Percentiles rank a stretch among this genome's conserved stretches.
Evolutionary conservation across 352 stramenopile species (phyloP).

Genomic region (Pythium aquatile): DNA sequence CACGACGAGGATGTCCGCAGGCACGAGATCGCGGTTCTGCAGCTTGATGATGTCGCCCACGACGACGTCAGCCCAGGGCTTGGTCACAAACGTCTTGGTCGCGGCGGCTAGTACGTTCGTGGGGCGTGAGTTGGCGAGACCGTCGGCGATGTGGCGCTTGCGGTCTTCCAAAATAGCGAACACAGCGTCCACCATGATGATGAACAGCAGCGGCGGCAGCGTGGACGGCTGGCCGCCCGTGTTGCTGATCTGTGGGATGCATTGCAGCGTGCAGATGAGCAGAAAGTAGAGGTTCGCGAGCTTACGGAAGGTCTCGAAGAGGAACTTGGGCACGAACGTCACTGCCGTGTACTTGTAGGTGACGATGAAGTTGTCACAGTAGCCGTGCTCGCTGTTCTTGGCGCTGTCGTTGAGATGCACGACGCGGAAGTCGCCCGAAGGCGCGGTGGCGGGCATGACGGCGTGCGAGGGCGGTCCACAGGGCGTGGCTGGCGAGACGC

Average conservation of each 20-base stretch:
- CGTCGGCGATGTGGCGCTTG: constrained; percentile 83
- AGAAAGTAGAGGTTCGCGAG: constrained; percentile 94
- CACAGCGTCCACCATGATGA: constrained; percentile 88
- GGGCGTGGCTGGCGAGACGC: background rate
- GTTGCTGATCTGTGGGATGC: constrained; percentile 90
- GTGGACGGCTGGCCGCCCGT: constrained; percentile 85
- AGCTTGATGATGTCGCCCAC: constrained; percentile 86
- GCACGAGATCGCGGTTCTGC: constrained; percentile 77
- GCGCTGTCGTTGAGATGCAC: constrained; percentile 59
- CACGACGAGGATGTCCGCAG: constrained; percentile 84
- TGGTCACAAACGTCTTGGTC: constrained; percentile 46
- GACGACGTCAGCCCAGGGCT: constrained; percentile 76
- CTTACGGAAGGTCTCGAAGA: constrained; percentile 90
- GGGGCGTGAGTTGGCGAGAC: constrained; percentile 70
- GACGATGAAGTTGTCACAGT: constrained; percentile 88
- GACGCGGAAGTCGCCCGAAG: constrained; percentile 42
- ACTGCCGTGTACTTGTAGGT: constrained; percentile 91
- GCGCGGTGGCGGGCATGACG: constrained; percentile 20
- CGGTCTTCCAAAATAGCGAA: constrained; percentile 88
- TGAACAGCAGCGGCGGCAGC: constrained; percentile 86
- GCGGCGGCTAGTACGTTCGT: constrained; percentile 58
- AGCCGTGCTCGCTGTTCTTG: constrained; percentile 57
- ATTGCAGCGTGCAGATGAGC: constrained; percentile 85
- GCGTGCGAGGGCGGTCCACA: background rate
- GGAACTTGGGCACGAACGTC: constrained; percentile 90